A percentile compares a stretch with the other conserved stretches of the same genome.
These are phyloP conservation scores for Marasmius sp. DNA, from an alignment of 1,284 basidiomycete species.

Conservation along the genomic window DNA sequence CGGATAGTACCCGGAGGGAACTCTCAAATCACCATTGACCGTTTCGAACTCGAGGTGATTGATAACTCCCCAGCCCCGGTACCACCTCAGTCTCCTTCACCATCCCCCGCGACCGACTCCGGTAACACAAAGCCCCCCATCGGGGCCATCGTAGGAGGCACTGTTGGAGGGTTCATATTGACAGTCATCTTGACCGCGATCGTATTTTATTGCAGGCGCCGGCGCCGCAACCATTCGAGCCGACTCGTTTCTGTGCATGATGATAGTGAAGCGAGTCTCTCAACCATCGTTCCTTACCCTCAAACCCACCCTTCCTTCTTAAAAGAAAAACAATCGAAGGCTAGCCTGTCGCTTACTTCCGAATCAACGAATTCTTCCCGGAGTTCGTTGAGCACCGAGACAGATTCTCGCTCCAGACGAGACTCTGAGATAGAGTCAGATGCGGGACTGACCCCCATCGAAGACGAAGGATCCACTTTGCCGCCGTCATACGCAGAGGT, in stretches of 20 bases:
- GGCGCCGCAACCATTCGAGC: neutral
- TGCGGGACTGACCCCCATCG: constrained; percentile 18
- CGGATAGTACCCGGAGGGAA: constrained; percentile 15
- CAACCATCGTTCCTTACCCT: neutral
- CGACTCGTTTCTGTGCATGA: neutral
- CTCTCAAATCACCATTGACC: constrained; percentile 27
- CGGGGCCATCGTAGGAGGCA: constrained; percentile 6
- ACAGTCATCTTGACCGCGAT: neutral
- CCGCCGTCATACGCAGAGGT: constrained; percentile 26
- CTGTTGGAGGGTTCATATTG: neutral
- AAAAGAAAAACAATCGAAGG: too few relatives aligned
- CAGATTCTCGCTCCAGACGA: neutral
- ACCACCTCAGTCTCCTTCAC: neutral
- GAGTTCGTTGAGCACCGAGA: too few relatives aligned
- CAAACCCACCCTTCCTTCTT: too few relatives aligned
- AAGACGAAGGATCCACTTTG: constrained; percentile 16
- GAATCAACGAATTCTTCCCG: too few relatives aligned
- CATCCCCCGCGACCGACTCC: neutral
- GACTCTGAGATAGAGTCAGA: constrained; percentile 13
- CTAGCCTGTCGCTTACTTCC: too few relatives aligned
- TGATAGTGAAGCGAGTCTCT: neutral
- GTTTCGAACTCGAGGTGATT: constrained; percentile 25
- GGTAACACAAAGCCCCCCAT: neutral
- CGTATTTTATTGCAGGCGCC: neutral
- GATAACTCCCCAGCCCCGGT: neutral